Base-by-base conservation (phyloP, 176 grass and related monocot genomes). In the Melocanna baccifera region DNA sequence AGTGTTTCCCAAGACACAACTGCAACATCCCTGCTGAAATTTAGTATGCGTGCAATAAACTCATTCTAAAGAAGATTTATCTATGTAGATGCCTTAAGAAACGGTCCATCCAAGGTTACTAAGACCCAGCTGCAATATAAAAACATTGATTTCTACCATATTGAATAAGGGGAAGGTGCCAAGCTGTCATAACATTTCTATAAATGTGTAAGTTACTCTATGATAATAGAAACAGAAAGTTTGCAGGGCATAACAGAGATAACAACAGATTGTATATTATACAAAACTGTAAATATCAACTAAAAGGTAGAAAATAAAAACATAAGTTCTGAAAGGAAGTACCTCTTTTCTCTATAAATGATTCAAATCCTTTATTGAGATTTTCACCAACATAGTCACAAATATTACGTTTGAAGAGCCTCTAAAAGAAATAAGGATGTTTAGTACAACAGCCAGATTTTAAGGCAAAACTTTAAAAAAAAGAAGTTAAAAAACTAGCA, bases 261-360 rank as follows among this genome's bases (percentile, higher is more conserved):
- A 73, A 77, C 14, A 78, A 67, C 7, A 90, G 16, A 83, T 51
- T 72, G 40, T 52, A 67, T 10, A 79, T 36, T 58, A 37, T 62
- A 76, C 16, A 22, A 5, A 68, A n/a, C 20, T 62, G n/a, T 34
- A 62, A 20, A 74, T 67, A 81, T 34, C 52, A 81, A 83, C 50
- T 80, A 80, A 26, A 81, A 55, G 73, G 16, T 28, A 58, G 19
- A 65, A 55, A 67, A 39, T 20, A 75, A 69, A 59, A 48, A 55
- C 51, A 73, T 28, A 48, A 82, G 22, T 80, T 74, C 51, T 23
- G 62, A 57, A 82, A 74, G 30, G n/a, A 91, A 77, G 25, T 77
- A 99, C 96, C 96, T 96, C 18, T 96, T 89, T 99, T 99, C 70
- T 96, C 96, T 63, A 89, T 71, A 67, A 94, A 99, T 77, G 96